Evolutionary conservation across 2,329 filamentous ascomycete genomes (phyloP).

Genomic region (Colletotrichum acutatum): DNA sequence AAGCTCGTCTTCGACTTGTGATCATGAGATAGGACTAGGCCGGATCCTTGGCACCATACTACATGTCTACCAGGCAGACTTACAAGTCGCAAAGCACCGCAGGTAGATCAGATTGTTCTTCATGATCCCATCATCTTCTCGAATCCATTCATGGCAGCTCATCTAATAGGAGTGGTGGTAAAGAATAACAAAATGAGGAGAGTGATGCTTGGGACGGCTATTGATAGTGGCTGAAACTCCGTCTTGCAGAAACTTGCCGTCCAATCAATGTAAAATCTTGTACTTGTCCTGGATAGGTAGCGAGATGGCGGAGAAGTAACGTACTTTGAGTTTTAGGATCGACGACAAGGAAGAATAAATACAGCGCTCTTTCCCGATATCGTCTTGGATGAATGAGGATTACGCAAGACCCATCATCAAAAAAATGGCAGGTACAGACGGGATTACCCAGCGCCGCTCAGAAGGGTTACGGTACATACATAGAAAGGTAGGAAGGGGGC

Average conservation of each 20-base stretch:
- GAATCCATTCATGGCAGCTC: background rate
- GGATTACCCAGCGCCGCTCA: background rate
- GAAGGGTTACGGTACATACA: too few species aligned
- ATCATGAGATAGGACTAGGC: too few species aligned
- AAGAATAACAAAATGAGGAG: background rate
- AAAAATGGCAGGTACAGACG: background rate
- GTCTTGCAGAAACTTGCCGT: background rate
- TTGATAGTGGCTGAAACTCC: background rate
- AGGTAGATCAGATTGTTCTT: background rate
- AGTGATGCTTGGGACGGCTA: background rate
- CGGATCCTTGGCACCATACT: background rate
- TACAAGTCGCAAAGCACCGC: background rate
- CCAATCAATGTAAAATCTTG: background rate
- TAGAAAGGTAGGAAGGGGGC: background rate
- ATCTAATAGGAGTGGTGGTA: background rate
- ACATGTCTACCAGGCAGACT: background rate
- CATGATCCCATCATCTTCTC: background rate
- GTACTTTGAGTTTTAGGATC: constrained; percentile 12
- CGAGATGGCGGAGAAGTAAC: constrained; percentile 10
- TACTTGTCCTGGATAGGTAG: background rate
- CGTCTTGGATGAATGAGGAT: background rate
- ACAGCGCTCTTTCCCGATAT: background rate
- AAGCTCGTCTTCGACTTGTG: background rate
- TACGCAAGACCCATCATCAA: constrained; percentile 4
- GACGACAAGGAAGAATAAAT: constrained; percentile 17